phyloP scores from a whole-genome alignment of 176 grass and related monocot species.

The Paspalum vaginatum region DNA sequence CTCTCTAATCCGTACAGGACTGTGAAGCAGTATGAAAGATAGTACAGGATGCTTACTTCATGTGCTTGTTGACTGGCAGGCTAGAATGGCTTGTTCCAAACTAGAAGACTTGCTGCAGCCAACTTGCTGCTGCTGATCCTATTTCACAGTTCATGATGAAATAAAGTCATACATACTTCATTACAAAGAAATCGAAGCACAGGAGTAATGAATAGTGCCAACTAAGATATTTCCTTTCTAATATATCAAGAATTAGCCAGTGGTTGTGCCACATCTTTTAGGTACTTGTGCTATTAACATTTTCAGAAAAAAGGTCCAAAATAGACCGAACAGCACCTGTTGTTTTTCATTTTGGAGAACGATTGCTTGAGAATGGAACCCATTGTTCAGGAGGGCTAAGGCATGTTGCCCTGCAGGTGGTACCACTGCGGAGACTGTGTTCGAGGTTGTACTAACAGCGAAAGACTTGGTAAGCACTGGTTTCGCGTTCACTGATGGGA shows the following conservation, averaged over 20 bases:
- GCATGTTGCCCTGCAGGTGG: constrained; percentile 34
- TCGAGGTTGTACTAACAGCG: constrained; percentile 22
- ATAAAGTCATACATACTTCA: neutral
- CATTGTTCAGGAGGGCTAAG: constrained; percentile 42
- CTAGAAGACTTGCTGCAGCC: constrained; percentile 46
- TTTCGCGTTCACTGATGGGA: neutral
- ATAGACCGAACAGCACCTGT: constrained; percentile 45
- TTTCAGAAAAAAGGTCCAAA: neutral
- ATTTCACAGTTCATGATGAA: constrained; percentile 24
- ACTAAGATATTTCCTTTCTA: neutral
- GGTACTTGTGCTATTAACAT: neutral
- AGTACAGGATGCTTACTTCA: constrained; percentile 53
- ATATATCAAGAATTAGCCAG: neutral
- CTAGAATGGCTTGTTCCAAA: constrained; percentile 63
- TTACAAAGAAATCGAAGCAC: neutral
- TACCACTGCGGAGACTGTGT: constrained; percentile 39
- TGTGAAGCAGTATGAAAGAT: neutral
- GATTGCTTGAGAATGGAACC: constrained; percentile 37
- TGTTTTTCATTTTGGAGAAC: constrained; percentile 45
- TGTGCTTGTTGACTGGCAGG: constrained; percentile 52
- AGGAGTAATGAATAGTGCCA: neutral
- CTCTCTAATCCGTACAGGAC: neutral
- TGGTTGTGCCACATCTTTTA: neutral
- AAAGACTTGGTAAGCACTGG: constrained; percentile 1
- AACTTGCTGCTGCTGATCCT: constrained; percentile 44